Base-by-base conservation (phyloP, 495 filamentous ascomycete species). In the Penicillium cataractarum region DNA sequence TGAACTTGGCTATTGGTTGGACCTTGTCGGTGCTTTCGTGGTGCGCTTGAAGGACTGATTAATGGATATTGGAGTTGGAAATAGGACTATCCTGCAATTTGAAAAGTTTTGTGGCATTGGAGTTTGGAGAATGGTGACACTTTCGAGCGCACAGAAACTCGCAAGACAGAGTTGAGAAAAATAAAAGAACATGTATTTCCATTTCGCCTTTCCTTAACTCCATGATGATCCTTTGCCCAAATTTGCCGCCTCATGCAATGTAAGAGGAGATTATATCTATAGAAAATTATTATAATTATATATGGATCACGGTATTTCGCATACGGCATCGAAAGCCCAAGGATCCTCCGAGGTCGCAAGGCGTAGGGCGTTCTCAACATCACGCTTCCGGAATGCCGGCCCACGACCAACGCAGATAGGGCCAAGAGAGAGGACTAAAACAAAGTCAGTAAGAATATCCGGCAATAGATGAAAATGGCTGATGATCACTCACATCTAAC, bases 391-490 rank as follows among this genome's bases (percentile, higher is more conserved):
- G 49, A 75, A 75, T 39, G 55, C 61, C 32, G 73, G 73, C 10
- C 73, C 73, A 61, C 48, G 57, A 32, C 73, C 73, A 63, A 75
- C 62, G 54, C 73, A 75, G 17, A 75, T 61, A 53, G 58, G 33
- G 5, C 62, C 53, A 10, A 40, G 31, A 17, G 65, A 67, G 27
- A 75, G 60, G 27, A 64, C 73, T 74, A 51, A 9, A 21, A 40
- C 29, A 35, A 35, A 13, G 37, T 73, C 59, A 71, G 65, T 57
- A 51, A 33, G 22, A 48, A 56, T 26, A 37, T 19, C 5, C 21
- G 35, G 17, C 2, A 39, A 17, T 39, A 39, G 13, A 39, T 4
- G 35, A 39, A 12, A 22, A 22, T 24, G 19, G 4, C 17, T n/a
- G 21, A 2, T 4, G 44, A 42, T 17, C 26, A 69, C 67, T 69